phyloP scores from a whole-genome alignment of 2,329 filamentous ascomycete genomes.

The Xylaria arbuscula region DNA sequence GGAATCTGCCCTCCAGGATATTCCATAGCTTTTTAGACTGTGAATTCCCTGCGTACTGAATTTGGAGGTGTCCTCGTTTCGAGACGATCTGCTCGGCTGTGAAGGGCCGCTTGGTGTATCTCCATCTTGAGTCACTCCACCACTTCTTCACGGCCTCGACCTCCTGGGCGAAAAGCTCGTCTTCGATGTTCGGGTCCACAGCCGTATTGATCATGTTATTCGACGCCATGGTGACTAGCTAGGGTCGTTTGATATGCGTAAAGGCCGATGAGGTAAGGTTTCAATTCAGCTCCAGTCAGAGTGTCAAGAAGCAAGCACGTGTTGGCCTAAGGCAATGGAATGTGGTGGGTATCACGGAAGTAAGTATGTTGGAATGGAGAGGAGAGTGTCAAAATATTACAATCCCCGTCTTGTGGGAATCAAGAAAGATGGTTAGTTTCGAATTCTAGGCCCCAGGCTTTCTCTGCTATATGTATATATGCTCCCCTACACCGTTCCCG shows the following conservation, averaged over 20 bases:
- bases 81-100: slow-evolving; percentile 97
- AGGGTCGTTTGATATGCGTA: not conserved
- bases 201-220: slow-evolving; percentile 71
- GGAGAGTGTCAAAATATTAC: slow-evolving; percentile 1
- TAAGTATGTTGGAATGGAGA: slow-evolving; percentile 4
- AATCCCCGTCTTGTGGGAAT: slow-evolving; percentile 8
- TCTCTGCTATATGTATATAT: slow-evolving; percentile 11
- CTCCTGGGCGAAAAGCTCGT: slow-evolving; percentile 80
- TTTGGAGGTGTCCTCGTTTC: slow-evolving; percentile 90
- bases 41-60: slow-evolving; percentile 89
- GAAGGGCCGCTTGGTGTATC: slow-evolving; percentile 90
- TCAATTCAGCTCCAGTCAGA: not conserved
- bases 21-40: slow-evolving; percentile 96
- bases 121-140: slow-evolving; percentile 94
- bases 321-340: slow-evolving; percentile 15
- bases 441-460: not conserved
- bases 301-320: not conserved
- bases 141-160: slow-evolving; percentile 90
- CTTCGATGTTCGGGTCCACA: slow-evolving; percentile 67
- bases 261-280: not conserved
- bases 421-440: not conserved
- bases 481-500: slow-evolving; percentile 8
- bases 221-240: slow-evolving; percentile 62
- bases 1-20: slow-evolving; percentile 86
- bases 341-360: slow-evolving; percentile 24